Conservation (phyloP, 805 yeast species). For the Saccharomycopsis sp. region DNA sequence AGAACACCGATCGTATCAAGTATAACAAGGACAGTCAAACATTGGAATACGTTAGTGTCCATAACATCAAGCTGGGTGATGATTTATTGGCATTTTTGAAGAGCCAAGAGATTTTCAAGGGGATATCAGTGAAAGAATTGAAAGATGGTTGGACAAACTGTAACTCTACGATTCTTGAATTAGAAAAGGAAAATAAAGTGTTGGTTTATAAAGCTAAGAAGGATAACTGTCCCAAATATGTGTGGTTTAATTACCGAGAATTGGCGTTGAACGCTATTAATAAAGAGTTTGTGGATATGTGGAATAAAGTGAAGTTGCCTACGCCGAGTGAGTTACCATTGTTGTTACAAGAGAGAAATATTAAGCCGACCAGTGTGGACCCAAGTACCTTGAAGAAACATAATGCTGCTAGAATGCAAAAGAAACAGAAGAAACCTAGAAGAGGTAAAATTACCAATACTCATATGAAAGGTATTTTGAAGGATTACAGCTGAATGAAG, state of each 20-base stretch:
- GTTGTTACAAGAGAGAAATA: conserved; percentile 70
- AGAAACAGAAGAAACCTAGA: conserved; percentile 87
- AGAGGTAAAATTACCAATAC: conserved; percentile 92
- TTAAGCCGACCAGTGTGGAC: conserved; percentile 96
- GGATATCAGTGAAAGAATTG: conserved; percentile 71
- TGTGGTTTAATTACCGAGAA: conserved; percentile 78
- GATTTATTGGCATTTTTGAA: conserved; percentile 70
- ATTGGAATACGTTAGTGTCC: conserved; percentile 81
- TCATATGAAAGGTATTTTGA: conserved; percentile 92
- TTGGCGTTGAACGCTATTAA: conserved; percentile 54
- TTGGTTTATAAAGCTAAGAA: conserved; percentile 85
- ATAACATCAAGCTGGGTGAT: conserved; percentile 75
- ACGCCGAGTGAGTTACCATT: conserved; percentile 75
- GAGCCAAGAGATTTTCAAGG: conserved; percentile 80
- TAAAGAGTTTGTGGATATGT: conserved; percentile 72
- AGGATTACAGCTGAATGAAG: conserved; percentile 50
- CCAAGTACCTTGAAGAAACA: conserved; percentile 83
- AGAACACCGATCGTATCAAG: conserved; percentile 70
- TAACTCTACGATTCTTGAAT: conserved; percentile 62
- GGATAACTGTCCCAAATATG: conserved; percentile 85
- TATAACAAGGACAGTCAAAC: conserved; percentile 57
- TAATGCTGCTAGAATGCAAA: conserved; percentile 46
- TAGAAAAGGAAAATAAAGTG: conserved; percentile 71
- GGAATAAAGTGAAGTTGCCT: conserved; percentile 78
- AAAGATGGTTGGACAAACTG: conserved; percentile 96